Evolutionary conservation across 345 rosid genomes (phyloP).

Genomic region (Populus euphratica): DNA sequence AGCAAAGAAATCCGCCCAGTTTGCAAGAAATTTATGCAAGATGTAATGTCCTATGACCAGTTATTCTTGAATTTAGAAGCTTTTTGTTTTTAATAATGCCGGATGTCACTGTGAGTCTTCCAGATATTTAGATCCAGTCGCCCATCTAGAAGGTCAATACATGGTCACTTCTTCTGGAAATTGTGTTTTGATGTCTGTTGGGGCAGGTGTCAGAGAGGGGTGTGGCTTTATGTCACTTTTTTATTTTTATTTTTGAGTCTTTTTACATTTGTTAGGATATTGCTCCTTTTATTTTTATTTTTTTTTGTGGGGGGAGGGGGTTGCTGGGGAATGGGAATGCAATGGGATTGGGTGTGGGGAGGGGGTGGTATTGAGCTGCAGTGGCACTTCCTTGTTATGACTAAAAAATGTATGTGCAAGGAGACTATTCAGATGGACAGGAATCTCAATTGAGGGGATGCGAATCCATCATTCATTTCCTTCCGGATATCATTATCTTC

Average conservation of each 20-base stretch:
- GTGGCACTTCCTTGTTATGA: slow-evolving; percentile 27
- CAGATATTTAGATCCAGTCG: slow-evolving; percentile 21
- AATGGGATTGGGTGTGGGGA: neutral
- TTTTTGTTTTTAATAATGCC: slow-evolving; percentile 38
- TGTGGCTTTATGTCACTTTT: neutral
- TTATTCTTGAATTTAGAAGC: slow-evolving; percentile 56
- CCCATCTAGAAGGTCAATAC: slow-evolving; percentile 15
- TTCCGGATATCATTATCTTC: slow-evolving; percentile 63
- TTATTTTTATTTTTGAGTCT: neutral
- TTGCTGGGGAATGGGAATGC: neutral
- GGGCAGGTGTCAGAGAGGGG: neutral
- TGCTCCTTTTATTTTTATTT: neutral
- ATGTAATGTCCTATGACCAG: slow-evolving; percentile 82
- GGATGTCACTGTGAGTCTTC: slow-evolving; percentile 34
- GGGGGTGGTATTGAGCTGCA: slow-evolving; percentile 18
- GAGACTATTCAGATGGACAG: slow-evolving; percentile 43
- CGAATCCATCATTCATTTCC: slow-evolving; percentile 53
- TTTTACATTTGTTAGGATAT: neutral
- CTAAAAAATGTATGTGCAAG: slow-evolving; percentile 28
- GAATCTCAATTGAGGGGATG: slow-evolving; percentile 49
- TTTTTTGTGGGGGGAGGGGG: neutral
- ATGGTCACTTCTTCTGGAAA: slow-evolving; percentile 8
- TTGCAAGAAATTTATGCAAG: slow-evolving; percentile 99
- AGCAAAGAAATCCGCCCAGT: slow-evolving; percentile 99
- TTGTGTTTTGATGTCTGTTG: slow-evolving; percentile 1